phyloP scores from a whole-genome alignment of 1,139 yeast genomes.

The Lodderomyces parapsilosis region DNA sequence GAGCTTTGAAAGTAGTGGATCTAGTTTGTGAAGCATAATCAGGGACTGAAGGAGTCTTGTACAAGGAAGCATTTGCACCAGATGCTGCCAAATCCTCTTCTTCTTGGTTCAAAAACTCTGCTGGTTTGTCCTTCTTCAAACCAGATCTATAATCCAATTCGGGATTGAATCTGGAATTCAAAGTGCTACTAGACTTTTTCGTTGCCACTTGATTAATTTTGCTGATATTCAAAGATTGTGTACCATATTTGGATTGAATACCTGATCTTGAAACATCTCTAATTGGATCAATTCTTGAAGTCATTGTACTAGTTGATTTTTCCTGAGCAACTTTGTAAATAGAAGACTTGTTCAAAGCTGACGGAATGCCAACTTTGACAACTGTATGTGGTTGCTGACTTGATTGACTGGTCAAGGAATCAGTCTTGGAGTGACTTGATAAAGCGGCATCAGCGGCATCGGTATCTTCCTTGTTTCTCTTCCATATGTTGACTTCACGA shows the following conservation, averaged over 20 bases:
- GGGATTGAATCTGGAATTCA: slow-evolving; percentile 46
- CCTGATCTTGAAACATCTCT: slow-evolving; percentile 45
- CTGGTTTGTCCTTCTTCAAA: slow-evolving; percentile 21
- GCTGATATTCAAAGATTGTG: slow-evolving; percentile 36
- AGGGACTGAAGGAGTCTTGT: slow-evolving; percentile 28
- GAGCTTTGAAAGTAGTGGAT: slow-evolving; percentile 36
- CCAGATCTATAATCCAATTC: slow-evolving; percentile 46
- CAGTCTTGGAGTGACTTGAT: slow-evolving; percentile 15
- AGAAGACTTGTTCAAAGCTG: slow-evolving; percentile 30
- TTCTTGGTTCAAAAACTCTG: slow-evolving; percentile 27
- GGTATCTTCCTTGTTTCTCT: slow-evolving; percentile 45
- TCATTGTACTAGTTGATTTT: slow-evolving; percentile 45
- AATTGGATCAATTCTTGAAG: slow-evolving; percentile 49
- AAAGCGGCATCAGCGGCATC: slow-evolving; percentile 38
- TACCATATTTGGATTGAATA: slow-evolving; percentile 27
- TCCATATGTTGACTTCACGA: slow-evolving; percentile 41
- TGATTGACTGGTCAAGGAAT: slow-evolving; percentile 7
- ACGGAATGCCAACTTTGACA: slow-evolving; percentile 38
- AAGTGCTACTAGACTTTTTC: slow-evolving; percentile 39
- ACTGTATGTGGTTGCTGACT: slow-evolving; percentile 11
- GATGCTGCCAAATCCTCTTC: slow-evolving; percentile 39
- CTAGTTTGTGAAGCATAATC: slow-evolving; percentile 29
- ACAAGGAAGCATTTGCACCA: slow-evolving; percentile 38
- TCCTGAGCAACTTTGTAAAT: slow-evolving; percentile 43
- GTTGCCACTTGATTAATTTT: slow-evolving; percentile 45